Evolutionary conservation across 1,284 basidiomycete species (phyloP), one percentile per base, ranked within the genome.

Genomic region (Amylostereum areolatum): DNA sequence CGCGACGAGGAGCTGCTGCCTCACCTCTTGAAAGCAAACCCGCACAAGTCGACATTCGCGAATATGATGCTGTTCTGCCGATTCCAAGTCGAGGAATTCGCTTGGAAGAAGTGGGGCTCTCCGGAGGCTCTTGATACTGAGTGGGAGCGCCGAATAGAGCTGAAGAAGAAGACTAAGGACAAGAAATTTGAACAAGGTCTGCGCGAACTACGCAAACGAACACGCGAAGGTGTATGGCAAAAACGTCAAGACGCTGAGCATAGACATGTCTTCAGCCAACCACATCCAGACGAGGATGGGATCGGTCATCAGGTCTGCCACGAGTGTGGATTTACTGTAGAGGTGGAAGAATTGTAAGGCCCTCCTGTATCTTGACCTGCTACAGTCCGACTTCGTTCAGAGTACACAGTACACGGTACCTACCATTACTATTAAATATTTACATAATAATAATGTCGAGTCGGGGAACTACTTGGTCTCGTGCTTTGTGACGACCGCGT

Each of bases 51-150:
- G 25, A 97, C 93, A 0, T 99, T 93, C 64, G 89, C 89, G 44
- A 99, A 99, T 72, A 99, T 99, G 97, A 99, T 99, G 97, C 78
- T 99, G 27, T 99, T 93, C 69, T 76, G 98, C 5, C 84, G 97
- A 27, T 86, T 75, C 59, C 95, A 97, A 68, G 94, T 99, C 3
- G 97, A 99, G 66, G 87, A 86, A 28, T 98, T 96, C 64, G 96
- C 97, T 2, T 98, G 92, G 84, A 85, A 89, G 59, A 99, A 98
- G 69, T 99, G 97, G 97, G 94, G 92, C 0, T 92, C 92, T 0
- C 79, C 92, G 8, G 92, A 96, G 62, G 92, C 84, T 1, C 68
- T 99, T 36, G 97, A 99, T 60, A 78, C 75, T 11, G 97, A 99
- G 64, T 99, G 86, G 66, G 85, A 89, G 58, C 73, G 80, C 34